Evolutionary conservation across 1,284 basidiomycete species (phyloP).

Genomic region (Trametes sp.): DNA sequence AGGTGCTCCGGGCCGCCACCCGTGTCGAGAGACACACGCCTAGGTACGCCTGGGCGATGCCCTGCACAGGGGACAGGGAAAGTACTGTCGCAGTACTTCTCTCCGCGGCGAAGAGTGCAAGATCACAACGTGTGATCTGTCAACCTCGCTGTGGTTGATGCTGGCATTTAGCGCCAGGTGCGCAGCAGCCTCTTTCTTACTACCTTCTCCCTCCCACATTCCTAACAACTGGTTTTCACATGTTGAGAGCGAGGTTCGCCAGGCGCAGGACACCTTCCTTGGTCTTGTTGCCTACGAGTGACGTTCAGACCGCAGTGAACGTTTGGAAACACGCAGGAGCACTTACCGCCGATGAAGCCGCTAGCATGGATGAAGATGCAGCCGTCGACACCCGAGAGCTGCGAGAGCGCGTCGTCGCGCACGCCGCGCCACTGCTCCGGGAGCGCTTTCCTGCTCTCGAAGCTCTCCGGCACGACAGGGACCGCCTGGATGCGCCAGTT

Average conservation of each 20-base stretch:
- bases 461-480: slow-evolving; percentile 83
- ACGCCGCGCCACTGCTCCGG: slow-evolving; percentile 95
- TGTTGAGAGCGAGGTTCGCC: slow-evolving; percentile 72
- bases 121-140: not conserved
- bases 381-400: slow-evolving; percentile 80
- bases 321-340: too few species aligned
- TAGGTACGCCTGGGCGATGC: not conserved
- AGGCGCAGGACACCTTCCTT: slow-evolving; percentile 88
- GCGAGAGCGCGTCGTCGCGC: slow-evolving; percentile 83
- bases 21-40: not conserved
- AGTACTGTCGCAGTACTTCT: not conserved
- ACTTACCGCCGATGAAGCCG: slow-evolving; percentile 93
- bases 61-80: not conserved
- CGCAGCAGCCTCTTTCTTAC: not conserved
- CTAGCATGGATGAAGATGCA: slow-evolving; percentile 95
- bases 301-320: not conserved
- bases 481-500: slow-evolving; percentile 97
- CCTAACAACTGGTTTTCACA: slow-evolving; percentile 42
- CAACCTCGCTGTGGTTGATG: not conserved
- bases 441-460: slow-evolving; percentile 90
- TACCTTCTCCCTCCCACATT: not conserved
- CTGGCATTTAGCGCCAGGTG: not conserved
- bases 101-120: not conserved
- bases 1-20: not conserved
- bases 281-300: slow-evolving; percentile 81